Evolutionary conservation across 2,329 filamentous ascomycete genomes (phyloP), one percentile per base, ranked within the genome.

Genomic region (Fusarium setosum): DNA sequence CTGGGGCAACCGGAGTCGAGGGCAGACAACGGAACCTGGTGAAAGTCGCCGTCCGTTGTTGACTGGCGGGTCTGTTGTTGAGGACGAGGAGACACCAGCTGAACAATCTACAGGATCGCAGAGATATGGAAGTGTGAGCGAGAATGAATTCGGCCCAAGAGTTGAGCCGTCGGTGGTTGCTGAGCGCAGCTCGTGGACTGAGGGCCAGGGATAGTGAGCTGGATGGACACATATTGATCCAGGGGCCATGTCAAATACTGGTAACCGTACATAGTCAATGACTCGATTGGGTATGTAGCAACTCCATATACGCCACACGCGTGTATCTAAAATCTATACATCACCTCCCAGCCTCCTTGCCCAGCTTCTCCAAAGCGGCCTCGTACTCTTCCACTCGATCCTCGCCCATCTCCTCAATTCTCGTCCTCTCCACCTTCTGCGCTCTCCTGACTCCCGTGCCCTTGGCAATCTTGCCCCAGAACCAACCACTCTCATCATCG

Each of bases 401-500:
- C 67, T 86, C 82, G 12, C 68, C 70, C 69, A 87, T 87, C 64
- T 80, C 79, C 8, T 78, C 74, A 21, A 88, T 74, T 37, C 80
- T 76, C 5, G 83, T 76, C 59, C 85, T 79, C 63, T 82, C 82
- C 20, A 88, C 82, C 69, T 78, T 81, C 23, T 74, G 74, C 2
- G 72, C 74, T 45, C 83, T 79, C 55, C 79, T 76, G 13, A 87
- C 75, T 8, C 87, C 81, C 57, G 79, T 76, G 5, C 89, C 82
- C 57, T 83, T 84, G 21, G 88, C 91, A 63, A 98, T 90, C 70
- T 92, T 91, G 59, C 91, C 91, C 86, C 92, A 94, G 79, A 98
- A 99, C 94, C 96, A 97, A 41, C 91, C 87, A 20, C 90, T 94
- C 79, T 99, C 94, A 4, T 86, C 86, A 70, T 94, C 90, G 5